A percentile compares a stretch with the other conserved stretches of the same genome.
These are phyloP conservation scores for Parafenestella ontariensis DNA, from an alignment of 2,329 filamentous ascomycete species.

Conservation along the genomic window DNA sequence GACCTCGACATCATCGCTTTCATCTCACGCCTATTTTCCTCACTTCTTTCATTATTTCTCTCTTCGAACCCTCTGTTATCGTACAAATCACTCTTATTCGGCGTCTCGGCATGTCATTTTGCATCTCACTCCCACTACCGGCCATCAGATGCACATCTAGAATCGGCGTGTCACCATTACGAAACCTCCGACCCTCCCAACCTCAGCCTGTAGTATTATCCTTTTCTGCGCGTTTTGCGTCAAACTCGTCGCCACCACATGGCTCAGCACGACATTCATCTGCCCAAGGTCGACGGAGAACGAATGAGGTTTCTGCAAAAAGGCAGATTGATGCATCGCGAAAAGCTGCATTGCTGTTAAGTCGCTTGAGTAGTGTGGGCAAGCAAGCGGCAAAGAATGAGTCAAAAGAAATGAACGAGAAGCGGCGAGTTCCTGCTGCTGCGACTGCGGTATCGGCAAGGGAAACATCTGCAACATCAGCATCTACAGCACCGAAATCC, in stretches of 20 bases:
- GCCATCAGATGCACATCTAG: neutral
- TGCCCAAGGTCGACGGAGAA: neutral
- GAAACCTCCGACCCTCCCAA: too few species aligned
- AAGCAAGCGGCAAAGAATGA: neutral
- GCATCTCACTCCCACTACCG: neutral
- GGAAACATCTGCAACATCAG: too few species aligned
- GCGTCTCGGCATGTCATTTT: neutral
- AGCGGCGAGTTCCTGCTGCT: too few species aligned
- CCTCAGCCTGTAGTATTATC: neutral
- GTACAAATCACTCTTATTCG: neutral
- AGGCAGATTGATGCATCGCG: neutral
- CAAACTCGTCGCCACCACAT: neutral
- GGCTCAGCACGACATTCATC: neutral
- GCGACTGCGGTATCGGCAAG: too few species aligned
- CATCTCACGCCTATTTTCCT: too few species aligned
- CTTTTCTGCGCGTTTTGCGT: neutral
- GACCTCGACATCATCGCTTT: neutral
- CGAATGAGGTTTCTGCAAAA: neutral
- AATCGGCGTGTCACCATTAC: neutral
- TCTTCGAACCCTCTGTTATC: neutral
- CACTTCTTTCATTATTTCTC: too few species aligned
- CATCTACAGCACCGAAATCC: too few species aligned
- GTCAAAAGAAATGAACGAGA: too few species aligned
- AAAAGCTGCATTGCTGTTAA: constrained; percentile 1
- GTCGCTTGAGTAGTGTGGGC: neutral